phyloP scores from a whole-genome alignment of 371 early-diverging fungal genomes.

The Mucor circinelloides region DNA sequence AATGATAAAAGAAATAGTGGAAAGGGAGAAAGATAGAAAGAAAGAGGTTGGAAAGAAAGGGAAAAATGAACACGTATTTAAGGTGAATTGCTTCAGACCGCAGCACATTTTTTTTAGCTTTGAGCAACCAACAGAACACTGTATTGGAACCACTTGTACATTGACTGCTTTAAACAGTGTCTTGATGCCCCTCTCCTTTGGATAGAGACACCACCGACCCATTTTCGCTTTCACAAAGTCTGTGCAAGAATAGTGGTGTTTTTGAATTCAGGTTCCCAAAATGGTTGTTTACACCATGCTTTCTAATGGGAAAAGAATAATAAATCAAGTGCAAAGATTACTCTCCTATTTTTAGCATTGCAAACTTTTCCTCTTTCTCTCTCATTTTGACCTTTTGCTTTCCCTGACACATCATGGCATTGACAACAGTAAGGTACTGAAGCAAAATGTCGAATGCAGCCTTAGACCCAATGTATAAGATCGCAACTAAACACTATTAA shows the following conservation, averaged over 20 bases:
- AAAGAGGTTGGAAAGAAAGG: neutral
- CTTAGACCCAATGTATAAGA: neutral
- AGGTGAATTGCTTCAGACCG: constrained; percentile 1
- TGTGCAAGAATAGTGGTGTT: neutral
- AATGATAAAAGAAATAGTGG: neutral
- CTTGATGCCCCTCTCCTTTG: neutral
- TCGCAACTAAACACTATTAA: neutral
- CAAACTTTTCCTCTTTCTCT: neutral
- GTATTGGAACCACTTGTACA: neutral
- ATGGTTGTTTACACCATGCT: constrained; percentile 1
- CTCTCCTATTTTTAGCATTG: neutral
- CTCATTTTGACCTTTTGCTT: neutral
- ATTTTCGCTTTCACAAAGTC: neutral
- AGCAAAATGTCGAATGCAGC: neutral
- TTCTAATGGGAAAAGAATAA: neutral
- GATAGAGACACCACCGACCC: neutral
- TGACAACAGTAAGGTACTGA: constrained; percentile 15
- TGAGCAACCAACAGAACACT: neutral
- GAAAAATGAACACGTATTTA: neutral
- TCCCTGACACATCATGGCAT: neutral
- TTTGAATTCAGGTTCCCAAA: neutral
- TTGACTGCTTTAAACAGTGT: neutral
- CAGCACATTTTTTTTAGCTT: neutral
- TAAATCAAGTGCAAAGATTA: neutral
- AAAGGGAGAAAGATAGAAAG: neutral